phyloP scores from a whole-genome alignment of 495 filamentous ascomycete genomes.

The Hyaloscypha bicolor region DNA sequence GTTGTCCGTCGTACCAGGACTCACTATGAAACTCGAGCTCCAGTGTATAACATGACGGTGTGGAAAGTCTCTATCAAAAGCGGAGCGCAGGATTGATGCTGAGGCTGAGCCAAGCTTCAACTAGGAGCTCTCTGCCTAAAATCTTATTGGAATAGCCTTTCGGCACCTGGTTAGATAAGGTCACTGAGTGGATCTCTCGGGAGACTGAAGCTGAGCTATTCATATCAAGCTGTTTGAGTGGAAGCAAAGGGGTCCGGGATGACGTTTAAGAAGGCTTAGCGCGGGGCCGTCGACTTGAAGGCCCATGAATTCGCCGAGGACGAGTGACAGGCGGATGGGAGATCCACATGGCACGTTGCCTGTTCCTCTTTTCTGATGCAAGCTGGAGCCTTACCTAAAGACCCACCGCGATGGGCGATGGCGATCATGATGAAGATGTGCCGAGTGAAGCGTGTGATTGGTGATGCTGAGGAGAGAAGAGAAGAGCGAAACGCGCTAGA shows the following conservation, averaged over 20 bases:
- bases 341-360: conserved; percentile 18
- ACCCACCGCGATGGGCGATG: not conserved
- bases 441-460: not conserved
- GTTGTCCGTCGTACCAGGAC: not conserved
- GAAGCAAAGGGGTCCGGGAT: conserved; percentile 16
- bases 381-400: not conserved
- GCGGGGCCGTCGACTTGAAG: not conserved
- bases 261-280: conserved; percentile 15
- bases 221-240: conserved; percentile 10
- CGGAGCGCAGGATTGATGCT: conserved; percentile 12
- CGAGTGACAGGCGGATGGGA: not conserved
- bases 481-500: conserved; percentile 3
- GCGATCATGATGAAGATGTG: conserved; percentile 10
- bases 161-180: conserved; percentile 12
- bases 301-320: conserved; percentile 15
- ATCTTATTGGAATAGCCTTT: conserved; percentile 1
- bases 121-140: not conserved
- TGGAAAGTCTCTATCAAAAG: conserved; percentile 26
- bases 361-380: conserved; percentile 17
- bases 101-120: conserved; percentile 11
- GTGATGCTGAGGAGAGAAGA: not conserved
- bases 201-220: not conserved
- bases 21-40: conserved; percentile 17
- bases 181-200: conserved; percentile 19
- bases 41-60: conserved; percentile 27